These are phyloP conservation scores for Starmerella floricola DNA, from an alignment of 805 yeast genomes.

Conservation along the genomic window DNA sequence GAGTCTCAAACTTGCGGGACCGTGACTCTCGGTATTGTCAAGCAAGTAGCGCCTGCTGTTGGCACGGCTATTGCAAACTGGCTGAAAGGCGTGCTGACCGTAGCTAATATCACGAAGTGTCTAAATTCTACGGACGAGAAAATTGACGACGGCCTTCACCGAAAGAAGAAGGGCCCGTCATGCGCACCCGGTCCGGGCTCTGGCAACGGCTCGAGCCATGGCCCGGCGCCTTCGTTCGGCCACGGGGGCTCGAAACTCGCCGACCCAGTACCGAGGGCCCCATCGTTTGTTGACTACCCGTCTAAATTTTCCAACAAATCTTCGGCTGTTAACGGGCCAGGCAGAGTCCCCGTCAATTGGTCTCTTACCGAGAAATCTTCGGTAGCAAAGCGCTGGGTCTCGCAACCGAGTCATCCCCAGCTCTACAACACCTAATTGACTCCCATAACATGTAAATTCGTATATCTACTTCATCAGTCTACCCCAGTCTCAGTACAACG, in stretches of 20 bases:
- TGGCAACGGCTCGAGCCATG: not conserved
- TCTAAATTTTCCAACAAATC: not conserved
- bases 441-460: too few species aligned
- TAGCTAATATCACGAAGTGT: conserved; percentile 6
- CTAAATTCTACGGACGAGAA: not conserved
- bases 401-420: not conserved
- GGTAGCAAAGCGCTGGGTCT: conserved; percentile 1
- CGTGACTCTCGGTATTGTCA: not conserved
- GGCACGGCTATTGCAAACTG: conserved; percentile 1
- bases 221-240: not conserved
- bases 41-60: not conserved
- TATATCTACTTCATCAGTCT: too few species aligned
- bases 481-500: too few species aligned
- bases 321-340: not conserved
- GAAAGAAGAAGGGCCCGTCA: not conserved
- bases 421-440: too few species aligned
- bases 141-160: not conserved
- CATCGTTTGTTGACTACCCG: conserved; percentile 4
- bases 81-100: conserved; percentile 5
- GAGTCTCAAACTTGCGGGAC: not conserved
- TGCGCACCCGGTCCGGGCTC: not conserved
- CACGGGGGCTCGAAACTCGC: too few species aligned
- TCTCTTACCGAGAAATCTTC: not conserved
- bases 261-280: not conserved
- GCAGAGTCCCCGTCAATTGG: not conserved